phyloP scores from a whole-genome alignment of 805 yeast species.

The Saccharomycopsis olivae region DNA sequence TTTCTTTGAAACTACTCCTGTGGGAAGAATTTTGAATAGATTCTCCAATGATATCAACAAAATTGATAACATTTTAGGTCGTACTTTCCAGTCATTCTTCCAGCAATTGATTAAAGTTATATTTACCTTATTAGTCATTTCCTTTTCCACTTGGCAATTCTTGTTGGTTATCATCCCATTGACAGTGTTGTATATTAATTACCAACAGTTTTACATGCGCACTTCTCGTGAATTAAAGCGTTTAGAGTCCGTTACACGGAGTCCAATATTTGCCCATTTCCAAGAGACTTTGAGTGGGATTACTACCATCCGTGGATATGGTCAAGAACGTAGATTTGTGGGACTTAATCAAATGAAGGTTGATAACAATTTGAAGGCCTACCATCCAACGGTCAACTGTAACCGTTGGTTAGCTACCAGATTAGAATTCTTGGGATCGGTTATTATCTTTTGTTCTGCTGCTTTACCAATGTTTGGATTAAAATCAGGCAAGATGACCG shows the following conservation, averaged over 20 bases:
- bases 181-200: constrained; percentile 50
- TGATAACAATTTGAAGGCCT: constrained; percentile 85
- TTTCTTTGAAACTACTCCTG: constrained; percentile 91
- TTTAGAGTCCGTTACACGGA: constrained; percentile 67
- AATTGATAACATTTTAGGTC: constrained; percentile 68
- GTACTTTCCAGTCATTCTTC: constrained; percentile 64
- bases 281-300: constrained; percentile 75
- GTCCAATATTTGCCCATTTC: constrained; percentile 77
- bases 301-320: constrained; percentile 64
- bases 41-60: constrained; percentile 86
- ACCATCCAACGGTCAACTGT: constrained; percentile 83
- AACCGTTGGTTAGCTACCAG: constrained; percentile 98
- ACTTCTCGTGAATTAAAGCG: constrained; percentile 78
- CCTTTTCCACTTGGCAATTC: constrained; percentile 83
- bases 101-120: constrained; percentile 49
- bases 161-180: constrained; percentile 63
- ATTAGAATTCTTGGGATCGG: constrained; percentile 81
- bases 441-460: constrained; percentile 80
- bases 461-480: constrained; percentile 67
- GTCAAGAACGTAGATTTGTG: constrained; percentile 51
- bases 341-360: constrained; percentile 58
- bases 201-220: constrained; percentile 66
- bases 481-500: constrained; percentile 57
- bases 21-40: constrained; percentile 84
- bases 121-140: constrained; percentile 71